These are phyloP conservation scores for Lentinula raphanica DNA, from an alignment of 768 basidiomycete species.

Conservation along the genomic window DNA sequence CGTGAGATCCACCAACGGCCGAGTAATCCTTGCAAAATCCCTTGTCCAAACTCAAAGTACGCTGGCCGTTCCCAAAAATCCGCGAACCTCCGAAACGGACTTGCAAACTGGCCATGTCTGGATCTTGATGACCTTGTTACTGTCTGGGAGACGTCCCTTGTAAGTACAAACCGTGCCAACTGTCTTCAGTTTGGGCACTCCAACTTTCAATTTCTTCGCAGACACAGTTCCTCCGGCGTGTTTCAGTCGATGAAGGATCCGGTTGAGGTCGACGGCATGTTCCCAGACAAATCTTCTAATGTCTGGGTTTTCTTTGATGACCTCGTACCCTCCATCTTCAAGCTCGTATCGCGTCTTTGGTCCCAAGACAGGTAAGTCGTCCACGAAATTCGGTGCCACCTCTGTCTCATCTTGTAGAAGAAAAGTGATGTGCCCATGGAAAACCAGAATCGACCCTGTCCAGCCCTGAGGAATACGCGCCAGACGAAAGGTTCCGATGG, in stretches of 20 bases:
- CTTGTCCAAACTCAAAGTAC: conserved; percentile 15
- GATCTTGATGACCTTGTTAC: conserved; percentile 20
- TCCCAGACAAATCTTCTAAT: conserved; percentile 29
- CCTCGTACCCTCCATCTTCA: conserved; percentile 8
- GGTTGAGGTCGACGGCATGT: conserved; percentile 28
- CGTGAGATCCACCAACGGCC: too few relatives aligned
- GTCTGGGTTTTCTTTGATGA: conserved; percentile 8
- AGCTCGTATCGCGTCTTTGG: conserved; percentile 17
- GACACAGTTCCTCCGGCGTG: conserved; percentile 25
- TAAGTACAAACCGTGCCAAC: conserved; percentile 31
- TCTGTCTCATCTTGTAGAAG: conserved; percentile 24
- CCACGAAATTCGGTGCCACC: conserved; percentile 18
- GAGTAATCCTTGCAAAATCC: conserved; percentile 13
- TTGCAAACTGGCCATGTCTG: too few relatives aligned
- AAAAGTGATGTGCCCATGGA: conserved; percentile 22
- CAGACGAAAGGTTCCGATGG: too few relatives aligned
- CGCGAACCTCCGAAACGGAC: conserved; percentile 13
- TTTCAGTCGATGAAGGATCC: conserved; percentile 27
- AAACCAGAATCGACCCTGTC: conserved; percentile 26
- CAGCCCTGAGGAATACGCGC: too few relatives aligned
- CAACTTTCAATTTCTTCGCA: conserved; percentile 16
- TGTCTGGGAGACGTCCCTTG: conserved; percentile 24
- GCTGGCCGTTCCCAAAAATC: conserved; percentile 16
- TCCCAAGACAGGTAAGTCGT: conserved; percentile 23
- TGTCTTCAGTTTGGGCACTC: conserved; percentile 14